Conservation (phyloP, 495 filamentous ascomycete species). For the Physcia stellaris region DNA sequence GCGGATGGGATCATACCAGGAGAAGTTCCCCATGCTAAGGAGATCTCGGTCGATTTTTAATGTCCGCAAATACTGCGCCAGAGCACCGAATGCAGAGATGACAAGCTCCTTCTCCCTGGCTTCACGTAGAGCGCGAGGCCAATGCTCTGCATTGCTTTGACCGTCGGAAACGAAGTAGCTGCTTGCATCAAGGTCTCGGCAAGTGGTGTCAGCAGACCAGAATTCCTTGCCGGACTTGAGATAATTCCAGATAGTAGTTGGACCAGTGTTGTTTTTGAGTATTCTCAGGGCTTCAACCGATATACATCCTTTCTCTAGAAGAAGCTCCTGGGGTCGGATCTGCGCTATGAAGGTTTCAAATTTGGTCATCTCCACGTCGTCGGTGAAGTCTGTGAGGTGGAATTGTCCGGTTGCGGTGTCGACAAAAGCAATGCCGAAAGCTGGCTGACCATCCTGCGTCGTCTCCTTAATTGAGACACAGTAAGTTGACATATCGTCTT, state of each 20-base stretch:
- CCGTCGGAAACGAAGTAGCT: slow-evolving; percentile 63
- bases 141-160: slow-evolving; percentile 49
- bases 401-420: slow-evolving; percentile 96
- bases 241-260: slow-evolving; percentile 91
- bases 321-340: slow-evolving; percentile 72
- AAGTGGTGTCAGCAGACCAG: slow-evolving; percentile 70
- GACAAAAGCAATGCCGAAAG: slow-evolving; percentile 86
- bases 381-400: slow-evolving; percentile 76
- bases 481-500: slow-evolving; percentile 94
- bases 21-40: slow-evolving; percentile 82
- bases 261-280: slow-evolving; percentile 85
- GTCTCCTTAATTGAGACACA: slow-evolving; percentile 94
- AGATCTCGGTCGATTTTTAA: slow-evolving; percentile 83
- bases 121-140: slow-evolving; percentile 65
- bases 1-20: slow-evolving; percentile 84
- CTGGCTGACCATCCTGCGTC: slow-evolving; percentile 58
- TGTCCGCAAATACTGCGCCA: slow-evolving; percentile 74
- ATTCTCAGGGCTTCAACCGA: slow-evolving; percentile 83
- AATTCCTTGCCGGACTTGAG: slow-evolving; percentile 83
- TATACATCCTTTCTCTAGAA: slow-evolving; percentile 78
- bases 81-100: slow-evolving; percentile 87
- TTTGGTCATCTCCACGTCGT: slow-evolving; percentile 89
- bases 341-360: slow-evolving; percentile 98
- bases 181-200: slow-evolving; percentile 68
- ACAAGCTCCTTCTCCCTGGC: slow-evolving; percentile 66